These are phyloP conservation scores for Claviceps maximensis DNA, from an alignment of 2,329 filamentous ascomycete genomes.

Conservation along the genomic window DNA sequence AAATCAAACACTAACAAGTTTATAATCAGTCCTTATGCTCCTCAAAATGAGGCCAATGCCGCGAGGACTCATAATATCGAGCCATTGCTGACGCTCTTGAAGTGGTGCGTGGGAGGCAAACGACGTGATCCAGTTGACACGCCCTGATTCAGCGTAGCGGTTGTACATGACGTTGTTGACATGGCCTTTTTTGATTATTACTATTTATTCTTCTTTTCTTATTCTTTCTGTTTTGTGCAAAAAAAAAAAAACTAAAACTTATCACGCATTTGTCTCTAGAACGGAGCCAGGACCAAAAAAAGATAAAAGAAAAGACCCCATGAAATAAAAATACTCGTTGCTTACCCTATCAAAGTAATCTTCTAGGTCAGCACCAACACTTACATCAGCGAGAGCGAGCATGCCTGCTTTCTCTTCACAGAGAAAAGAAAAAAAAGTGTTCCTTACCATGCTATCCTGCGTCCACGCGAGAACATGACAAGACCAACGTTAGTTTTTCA, in stretches of 20 bases:
- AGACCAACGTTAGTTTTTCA: too few relatives aligned
- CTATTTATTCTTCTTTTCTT: not conserved
- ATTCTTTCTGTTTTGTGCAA: too few relatives aligned
- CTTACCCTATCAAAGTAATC: not conserved
- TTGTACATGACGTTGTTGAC: conserved; percentile 83
- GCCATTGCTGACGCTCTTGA: conserved; percentile 49
- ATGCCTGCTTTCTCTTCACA: too few relatives aligned
- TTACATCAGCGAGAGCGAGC: too few relatives aligned
- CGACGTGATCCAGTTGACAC: conserved; percentile 66
- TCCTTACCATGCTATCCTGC: conserved; percentile 42
- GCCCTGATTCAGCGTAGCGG: conserved; percentile 68
- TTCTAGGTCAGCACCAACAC: not conserved
- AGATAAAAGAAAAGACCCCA: not conserved
- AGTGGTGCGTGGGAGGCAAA: conserved; percentile 54
- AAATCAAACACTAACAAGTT: conserved; percentile 51
- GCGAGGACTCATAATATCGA: conserved; percentile 51
- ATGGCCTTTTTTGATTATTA: conserved; percentile 32
- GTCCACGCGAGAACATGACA: conserved; percentile 10
- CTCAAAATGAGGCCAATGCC: conserved; percentile 63
- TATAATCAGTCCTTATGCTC: conserved; percentile 70
- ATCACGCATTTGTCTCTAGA: too few relatives aligned
- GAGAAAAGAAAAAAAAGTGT: too few relatives aligned
- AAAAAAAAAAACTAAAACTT: not conserved
- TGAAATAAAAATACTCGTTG: not conserved
- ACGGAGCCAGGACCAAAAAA: not conserved